These are phyloP conservation scores for Actinomortierella wolfii DNA, from an alignment of 371 early-diverging fungal genomes.

Conservation along the genomic window DNA sequence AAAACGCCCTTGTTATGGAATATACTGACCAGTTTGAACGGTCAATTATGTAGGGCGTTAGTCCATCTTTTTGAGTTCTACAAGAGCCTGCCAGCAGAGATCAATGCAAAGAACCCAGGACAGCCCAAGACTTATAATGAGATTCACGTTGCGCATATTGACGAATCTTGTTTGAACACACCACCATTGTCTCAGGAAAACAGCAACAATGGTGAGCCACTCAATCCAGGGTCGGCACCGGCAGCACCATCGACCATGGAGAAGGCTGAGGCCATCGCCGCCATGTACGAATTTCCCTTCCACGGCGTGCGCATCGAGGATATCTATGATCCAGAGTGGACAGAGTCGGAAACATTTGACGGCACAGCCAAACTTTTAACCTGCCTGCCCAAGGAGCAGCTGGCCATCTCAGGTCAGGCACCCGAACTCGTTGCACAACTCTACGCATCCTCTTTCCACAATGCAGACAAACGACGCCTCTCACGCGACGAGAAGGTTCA, in stretches of 20 bases:
- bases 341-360: slow-evolving; percentile 39
- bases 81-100: slow-evolving; percentile 33
- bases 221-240: slow-evolving; percentile 19
- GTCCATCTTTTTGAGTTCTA: slow-evolving; percentile 44
- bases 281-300: slow-evolving; percentile 26
- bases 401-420: slow-evolving; percentile 34
- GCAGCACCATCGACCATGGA: slow-evolving; percentile 22
- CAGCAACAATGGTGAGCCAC: neutral
- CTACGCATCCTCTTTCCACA: slow-evolving; percentile 4
- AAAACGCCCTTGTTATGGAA: too few relatives aligned
- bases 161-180: slow-evolving; percentile 31
- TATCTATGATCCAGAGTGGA: slow-evolving; percentile 41
- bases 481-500: slow-evolving; percentile 19
- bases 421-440: slow-evolving; percentile 33
- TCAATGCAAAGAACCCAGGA: slow-evolving; percentile 22
- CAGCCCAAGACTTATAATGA: slow-evolving; percentile 44
- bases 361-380: slow-evolving; percentile 23
- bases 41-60: slow-evolving; percentile 20
- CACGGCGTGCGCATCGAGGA: slow-evolving; percentile 45
- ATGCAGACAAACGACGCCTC: slow-evolving; percentile 11
- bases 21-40: too few relatives aligned
- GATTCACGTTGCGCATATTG: slow-evolving; percentile 40
- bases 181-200: too few relatives aligned
- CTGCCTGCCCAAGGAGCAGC: slow-evolving; percentile 33
- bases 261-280: slow-evolving; percentile 24